These are phyloP conservation scores for Hyaloscypha variabilis DNA, from an alignment of 495 filamentous ascomycete genomes.

Conservation along the genomic window DNA sequence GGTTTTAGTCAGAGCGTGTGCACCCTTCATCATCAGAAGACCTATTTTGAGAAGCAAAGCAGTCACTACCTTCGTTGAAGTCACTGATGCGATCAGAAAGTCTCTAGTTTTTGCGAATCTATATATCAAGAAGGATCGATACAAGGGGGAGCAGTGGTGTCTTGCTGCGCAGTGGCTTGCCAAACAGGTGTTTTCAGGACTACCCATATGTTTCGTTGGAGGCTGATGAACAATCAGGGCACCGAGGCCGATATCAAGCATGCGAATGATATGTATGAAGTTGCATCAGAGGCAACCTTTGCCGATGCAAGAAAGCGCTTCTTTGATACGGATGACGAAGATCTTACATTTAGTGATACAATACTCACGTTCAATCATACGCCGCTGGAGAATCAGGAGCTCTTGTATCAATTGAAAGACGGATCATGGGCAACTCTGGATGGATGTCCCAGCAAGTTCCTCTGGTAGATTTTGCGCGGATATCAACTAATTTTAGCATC, in stretches of 20 bases:
- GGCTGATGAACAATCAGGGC: not conserved
- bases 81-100: not conserved
- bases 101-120: not conserved
- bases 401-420: not conserved
- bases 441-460: not conserved
- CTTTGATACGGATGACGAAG: not conserved
- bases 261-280: not conserved
- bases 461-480: not conserved
- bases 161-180: not conserved
- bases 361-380: conserved; percentile 2
- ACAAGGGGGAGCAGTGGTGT: not conserved
- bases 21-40: not conserved
- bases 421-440: not conserved
- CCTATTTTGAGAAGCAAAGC: conserved; percentile 15
- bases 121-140: not conserved
- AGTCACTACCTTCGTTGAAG: conserved; percentile 1
- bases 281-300: conserved; percentile 4
- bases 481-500: not conserved
- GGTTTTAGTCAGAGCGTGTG: conserved; percentile 4
- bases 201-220: not conserved
- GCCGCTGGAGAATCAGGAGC: not conserved
- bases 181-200: not conserved
- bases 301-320: not conserved
- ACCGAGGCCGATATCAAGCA: not conserved
- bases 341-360: conserved; percentile 5